These are phyloP conservation scores for Rheum nobile DNA, from an alignment of 148 eudicot genomes.

Conservation along the genomic window DNA sequence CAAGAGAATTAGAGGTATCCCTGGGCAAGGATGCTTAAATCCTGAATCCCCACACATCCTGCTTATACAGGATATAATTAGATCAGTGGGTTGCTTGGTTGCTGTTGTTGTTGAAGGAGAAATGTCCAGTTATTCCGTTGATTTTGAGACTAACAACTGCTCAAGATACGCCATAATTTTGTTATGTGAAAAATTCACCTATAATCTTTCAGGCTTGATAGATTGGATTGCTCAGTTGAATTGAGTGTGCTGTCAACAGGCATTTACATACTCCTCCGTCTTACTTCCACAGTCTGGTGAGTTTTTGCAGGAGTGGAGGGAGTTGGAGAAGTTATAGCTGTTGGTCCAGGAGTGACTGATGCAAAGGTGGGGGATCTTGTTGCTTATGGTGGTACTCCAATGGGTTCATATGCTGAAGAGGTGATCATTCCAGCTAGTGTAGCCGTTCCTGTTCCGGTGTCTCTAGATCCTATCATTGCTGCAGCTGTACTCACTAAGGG, in stretches of 20 bases:
- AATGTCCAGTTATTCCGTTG: background rate
- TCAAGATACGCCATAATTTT: background rate
- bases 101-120: too few species aligned
- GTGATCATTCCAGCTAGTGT: constrained; percentile 17
- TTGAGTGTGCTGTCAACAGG: background rate
- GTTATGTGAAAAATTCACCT: background rate
- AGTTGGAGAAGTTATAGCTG: constrained; percentile 72
- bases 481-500: constrained; percentile 3
- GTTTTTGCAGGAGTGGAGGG: constrained; percentile 67
- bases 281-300: background rate
- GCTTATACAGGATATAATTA: background rate
- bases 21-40: background rate
- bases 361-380: constrained; percentile 63
- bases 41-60: background rate
- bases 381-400: constrained; percentile 54
- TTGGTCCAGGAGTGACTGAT: constrained; percentile 71
- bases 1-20: background rate
- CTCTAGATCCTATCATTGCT: background rate
- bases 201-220: background rate
- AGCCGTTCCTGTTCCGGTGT: background rate
- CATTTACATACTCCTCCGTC: background rate
- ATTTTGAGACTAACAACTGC: background rate
- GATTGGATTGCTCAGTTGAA: background rate
- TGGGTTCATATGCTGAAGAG: constrained; percentile 85
- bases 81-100: too few species aligned